These are phyloP conservation scores for Penicillium concentricum DNA, from an alignment of 2,329 filamentous ascomycete species.

Conservation along the genomic window DNA sequence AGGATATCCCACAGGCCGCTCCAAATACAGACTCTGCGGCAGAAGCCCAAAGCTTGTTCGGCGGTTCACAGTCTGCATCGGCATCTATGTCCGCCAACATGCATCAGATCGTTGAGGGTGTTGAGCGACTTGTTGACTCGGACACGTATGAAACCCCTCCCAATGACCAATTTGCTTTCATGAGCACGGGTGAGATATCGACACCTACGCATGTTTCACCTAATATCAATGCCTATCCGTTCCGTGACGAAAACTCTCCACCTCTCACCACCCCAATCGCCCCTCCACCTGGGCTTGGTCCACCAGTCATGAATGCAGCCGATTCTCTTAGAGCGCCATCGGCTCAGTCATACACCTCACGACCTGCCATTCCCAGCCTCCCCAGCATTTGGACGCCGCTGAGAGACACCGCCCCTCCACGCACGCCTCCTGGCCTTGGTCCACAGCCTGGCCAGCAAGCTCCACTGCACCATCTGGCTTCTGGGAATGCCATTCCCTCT, in stretches of 20 bases:
- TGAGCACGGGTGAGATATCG: constrained; percentile 22
- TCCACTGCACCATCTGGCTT: constrained; percentile 13
- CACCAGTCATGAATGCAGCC: constrained; percentile 20
- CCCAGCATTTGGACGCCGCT: constrained; percentile 49
- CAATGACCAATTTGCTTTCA: constrained; percentile 28
- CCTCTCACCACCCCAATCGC: constrained; percentile 30
- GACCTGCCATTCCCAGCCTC: constrained; percentile 33
- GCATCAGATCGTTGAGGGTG: constrained; percentile 41
- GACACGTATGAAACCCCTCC: constrained; percentile 40
- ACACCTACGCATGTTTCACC: constrained; percentile 26
- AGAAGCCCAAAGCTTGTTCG: constrained; percentile 35
- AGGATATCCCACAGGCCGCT: constrained; percentile 34
- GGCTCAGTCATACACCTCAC: constrained; percentile 34
- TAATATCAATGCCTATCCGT: constrained; percentile 20
- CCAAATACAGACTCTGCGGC: constrained; percentile 25
- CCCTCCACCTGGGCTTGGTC: constrained; percentile 35
- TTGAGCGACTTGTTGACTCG: constrained; percentile 41
- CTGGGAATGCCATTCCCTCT: constrained; percentile 14
- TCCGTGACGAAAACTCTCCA: constrained; percentile 23
- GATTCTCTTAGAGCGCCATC: constrained; percentile 22
- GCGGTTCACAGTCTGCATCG: constrained; percentile 50
- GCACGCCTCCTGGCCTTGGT: constrained; percentile 39
- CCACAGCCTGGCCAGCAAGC: constrained; percentile 26
- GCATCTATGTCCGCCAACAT: constrained; percentile 44
- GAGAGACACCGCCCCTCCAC: constrained; percentile 41